These are phyloP conservation scores for Pichia norvegensis DNA, from an alignment of 1,139 yeast species.

Conservation along the genomic window DNA sequence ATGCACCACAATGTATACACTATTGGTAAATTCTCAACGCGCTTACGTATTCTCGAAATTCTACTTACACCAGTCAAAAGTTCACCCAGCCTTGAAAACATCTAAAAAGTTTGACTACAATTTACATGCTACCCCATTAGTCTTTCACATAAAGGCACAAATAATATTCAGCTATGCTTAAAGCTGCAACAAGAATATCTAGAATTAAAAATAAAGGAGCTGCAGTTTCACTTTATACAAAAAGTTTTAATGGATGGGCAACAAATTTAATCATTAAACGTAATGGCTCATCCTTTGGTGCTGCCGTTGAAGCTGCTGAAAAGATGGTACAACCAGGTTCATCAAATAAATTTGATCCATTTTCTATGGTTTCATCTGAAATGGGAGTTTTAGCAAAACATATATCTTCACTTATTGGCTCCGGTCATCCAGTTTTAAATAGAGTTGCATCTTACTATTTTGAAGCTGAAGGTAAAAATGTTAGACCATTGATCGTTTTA, in stretches of 20 bases:
- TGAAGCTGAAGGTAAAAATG: constrained; percentile 93
- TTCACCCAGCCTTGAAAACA: no score
- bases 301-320: constrained; percentile 75
- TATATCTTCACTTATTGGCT: constrained; percentile 79
- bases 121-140: background rate
- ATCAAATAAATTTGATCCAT: constrained; percentile 57
- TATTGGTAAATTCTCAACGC: no score
- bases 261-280: constrained; percentile 3
- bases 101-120: no score
- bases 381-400: constrained; percentile 86
- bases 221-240: background rate
- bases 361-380: constrained; percentile 87
- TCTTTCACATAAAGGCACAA: background rate
- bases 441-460: constrained; percentile 88
- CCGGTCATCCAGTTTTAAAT: constrained; percentile 88
- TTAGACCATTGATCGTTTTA: constrained; percentile 83
- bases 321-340: constrained; percentile 69
- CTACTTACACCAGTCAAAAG: no score
- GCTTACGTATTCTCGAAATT: no score
- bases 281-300: constrained; percentile 35
- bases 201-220: background rate
- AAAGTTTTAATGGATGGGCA: background rate
- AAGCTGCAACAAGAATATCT: background rate
- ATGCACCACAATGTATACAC: no score
- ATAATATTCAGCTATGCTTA: constrained; percentile 1